Evolutionary conservation across 345 rosid species (phyloP).

Genomic region (Kernera saxatilis): DNA sequence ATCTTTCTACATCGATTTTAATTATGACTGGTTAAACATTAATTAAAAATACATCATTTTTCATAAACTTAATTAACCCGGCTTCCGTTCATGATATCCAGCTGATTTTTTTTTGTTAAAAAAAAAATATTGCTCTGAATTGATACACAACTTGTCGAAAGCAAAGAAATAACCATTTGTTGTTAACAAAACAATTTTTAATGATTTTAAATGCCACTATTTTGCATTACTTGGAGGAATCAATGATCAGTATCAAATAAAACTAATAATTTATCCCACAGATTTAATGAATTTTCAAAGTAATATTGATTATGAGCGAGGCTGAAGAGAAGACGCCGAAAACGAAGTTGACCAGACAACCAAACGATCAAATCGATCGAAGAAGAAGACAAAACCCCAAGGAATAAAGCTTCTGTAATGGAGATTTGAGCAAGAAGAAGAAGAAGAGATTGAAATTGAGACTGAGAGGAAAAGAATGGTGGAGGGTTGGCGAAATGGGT

Average conservation of each 20-base stretch:
- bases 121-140: not conserved
- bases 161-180: not conserved
- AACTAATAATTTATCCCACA: not conserved
- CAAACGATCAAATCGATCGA: conserved; percentile 32
- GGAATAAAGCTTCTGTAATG: conserved; percentile 19
- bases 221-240: conserved; percentile 12
- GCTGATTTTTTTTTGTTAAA: not conserved
- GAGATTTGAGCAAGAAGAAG: conserved; percentile 23
- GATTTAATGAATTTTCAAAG: not conserved
- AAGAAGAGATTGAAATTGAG: not conserved
- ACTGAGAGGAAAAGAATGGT: conserved; percentile 21
- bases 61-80: not conserved
- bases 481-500: conserved; percentile 65
- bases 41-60: not conserved
- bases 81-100: too few species aligned
- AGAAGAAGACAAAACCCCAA: not conserved
- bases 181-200: not conserved
- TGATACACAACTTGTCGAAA: not conserved
- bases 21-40: too few species aligned
- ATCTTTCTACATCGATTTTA: too few species aligned
- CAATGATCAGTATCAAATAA: not conserved
- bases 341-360: conserved; percentile 32
- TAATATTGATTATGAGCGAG: conserved; percentile 9
- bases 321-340: conserved; percentile 30
- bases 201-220: not conserved